phyloP scores from a whole-genome alignment of 805 yeast genomes.

The Sugiyamaella floridensis region DNA sequence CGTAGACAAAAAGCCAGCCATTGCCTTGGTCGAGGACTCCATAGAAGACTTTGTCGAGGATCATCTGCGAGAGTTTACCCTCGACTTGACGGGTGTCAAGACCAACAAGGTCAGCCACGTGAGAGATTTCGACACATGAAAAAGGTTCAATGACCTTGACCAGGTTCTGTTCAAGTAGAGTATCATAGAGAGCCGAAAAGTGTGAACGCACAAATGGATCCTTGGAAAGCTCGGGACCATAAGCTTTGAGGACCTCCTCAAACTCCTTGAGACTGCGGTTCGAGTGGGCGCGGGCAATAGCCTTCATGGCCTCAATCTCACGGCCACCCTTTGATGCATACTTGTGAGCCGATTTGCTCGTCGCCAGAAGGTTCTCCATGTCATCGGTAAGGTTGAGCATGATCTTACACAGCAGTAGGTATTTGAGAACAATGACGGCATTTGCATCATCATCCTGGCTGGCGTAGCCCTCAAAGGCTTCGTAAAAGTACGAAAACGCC shows the following conservation, averaged over 20 bases:
- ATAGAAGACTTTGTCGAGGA: slow-evolving; percentile 85
- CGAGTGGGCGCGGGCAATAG: slow-evolving; percentile 82
- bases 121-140: slow-evolving; percentile 89
- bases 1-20: slow-evolving; percentile 92
- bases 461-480: slow-evolving; percentile 86
- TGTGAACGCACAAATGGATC: slow-evolving; percentile 89
- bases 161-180: slow-evolving; percentile 84
- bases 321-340: slow-evolving; percentile 50
- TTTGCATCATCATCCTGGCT: slow-evolving; percentile 43
- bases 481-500: slow-evolving; percentile 90
- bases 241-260: slow-evolving; percentile 70
- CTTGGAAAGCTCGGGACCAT: slow-evolving; percentile 62
- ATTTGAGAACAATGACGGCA: slow-evolving; percentile 75
- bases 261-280: slow-evolving; percentile 87
- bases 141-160: slow-evolving; percentile 94
- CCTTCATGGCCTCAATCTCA: slow-evolving; percentile 92
- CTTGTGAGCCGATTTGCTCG: slow-evolving; percentile 65
- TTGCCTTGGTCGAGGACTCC: slow-evolving; percentile 98
- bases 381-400: slow-evolving; percentile 87
- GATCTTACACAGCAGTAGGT: slow-evolving; percentile 86
- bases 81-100: slow-evolving; percentile 83
- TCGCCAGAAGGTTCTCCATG: slow-evolving; percentile 60
- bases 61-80: slow-evolving; percentile 93
- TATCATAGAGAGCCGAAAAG: slow-evolving; percentile 87
- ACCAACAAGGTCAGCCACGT: slow-evolving; percentile 81